Percentiles rank a stretch among this genome's conserved stretches.
Evolutionary conservation across 2,329 filamentous ascomycete genomes (phyloP).

Genomic region (Stagonosporopsis vannaccii): DNA sequence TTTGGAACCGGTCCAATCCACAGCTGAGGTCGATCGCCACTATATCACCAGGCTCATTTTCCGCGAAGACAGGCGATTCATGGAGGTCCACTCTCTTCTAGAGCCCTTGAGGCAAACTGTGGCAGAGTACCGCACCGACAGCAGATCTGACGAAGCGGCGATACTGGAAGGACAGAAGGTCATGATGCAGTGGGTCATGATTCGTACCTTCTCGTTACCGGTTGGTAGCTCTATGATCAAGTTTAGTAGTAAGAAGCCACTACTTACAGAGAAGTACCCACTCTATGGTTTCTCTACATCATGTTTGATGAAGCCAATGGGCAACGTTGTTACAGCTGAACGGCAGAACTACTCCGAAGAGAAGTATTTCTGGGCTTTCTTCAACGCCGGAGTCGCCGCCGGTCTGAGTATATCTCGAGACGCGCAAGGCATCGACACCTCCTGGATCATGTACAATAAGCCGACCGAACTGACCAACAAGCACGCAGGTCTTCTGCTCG

Average conservation of each 20-base stretch:
- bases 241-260: constrained; percentile 84
- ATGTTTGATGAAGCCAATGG: constrained; percentile 89
- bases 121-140: constrained; percentile 77
- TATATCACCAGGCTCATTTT: constrained; percentile 88
- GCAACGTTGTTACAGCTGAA: constrained; percentile 92
- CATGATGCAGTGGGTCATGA: constrained; percentile 83
- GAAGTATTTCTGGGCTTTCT: constrained; percentile 98
- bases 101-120: constrained; percentile 82
- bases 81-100: constrained; percentile 84
- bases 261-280: constrained; percentile 90
- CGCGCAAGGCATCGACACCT: constrained; percentile 94
- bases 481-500: constrained; percentile 93
- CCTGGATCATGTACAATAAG: constrained; percentile 99
- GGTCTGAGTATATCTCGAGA: constrained; percentile 88
- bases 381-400: constrained; percentile 93
- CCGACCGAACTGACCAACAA: constrained; percentile 90
- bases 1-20: constrained; percentile 73
- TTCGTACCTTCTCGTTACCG: constrained; percentile 87
- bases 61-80: constrained; percentile 85
- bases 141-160: constrained; percentile 83
- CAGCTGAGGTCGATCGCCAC: constrained; percentile 80
- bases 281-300: constrained; percentile 91
- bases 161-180: constrained; percentile 92
- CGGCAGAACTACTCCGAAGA: constrained; percentile 88
- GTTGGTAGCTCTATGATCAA: constrained; percentile 86